A percentile compares a stretch with the other conserved stretches of the same genome.
phyloP scores from a whole-genome alignment of 129 eudicot genomes.

The Flaveria ramosissima region DNA sequence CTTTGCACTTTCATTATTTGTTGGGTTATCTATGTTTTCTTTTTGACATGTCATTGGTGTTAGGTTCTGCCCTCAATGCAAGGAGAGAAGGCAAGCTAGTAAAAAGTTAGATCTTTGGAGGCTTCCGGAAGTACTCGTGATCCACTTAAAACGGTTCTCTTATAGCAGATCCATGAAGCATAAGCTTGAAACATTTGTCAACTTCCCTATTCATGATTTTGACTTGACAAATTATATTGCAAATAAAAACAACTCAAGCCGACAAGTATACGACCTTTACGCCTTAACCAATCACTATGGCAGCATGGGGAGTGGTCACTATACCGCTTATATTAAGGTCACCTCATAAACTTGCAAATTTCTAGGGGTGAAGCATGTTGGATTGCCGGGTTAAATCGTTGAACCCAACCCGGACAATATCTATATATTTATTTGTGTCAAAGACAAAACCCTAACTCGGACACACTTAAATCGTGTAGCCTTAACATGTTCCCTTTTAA shows the following conservation, averaged over 20 bases:
- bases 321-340: conserved; percentile 91
- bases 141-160: conserved; percentile 89
- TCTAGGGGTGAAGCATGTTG: background rate
- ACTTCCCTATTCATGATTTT: conserved; percentile 89
- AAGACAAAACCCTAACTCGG: background rate
- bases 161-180: conserved; percentile 93
- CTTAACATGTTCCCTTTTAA: background rate
- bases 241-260: conserved; percentile 69
- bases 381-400: background rate
- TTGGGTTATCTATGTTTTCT: conserved; percentile 15
- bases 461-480: background rate
- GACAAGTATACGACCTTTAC: conserved; percentile 85
- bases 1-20: background rate
- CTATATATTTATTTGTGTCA: background rate
- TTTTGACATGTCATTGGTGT: conserved; percentile 25
- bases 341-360: conserved; percentile 14
- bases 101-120: conserved; percentile 98
- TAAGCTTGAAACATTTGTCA: conserved; percentile 86
- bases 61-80: conserved; percentile 94
- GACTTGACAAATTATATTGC: conserved; percentile 87
- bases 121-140: conserved; percentile 93
- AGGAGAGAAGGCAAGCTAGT: conserved; percentile 96
- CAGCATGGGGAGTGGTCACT: conserved; percentile 99
- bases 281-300: conserved; percentile 95
- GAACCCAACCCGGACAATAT: background rate